Percentiles rank a stretch among this genome's conserved stretches.
Evolutionary conservation across 140 eudicot species (phyloP).

Genomic region (Senecio squalidus): DNA sequence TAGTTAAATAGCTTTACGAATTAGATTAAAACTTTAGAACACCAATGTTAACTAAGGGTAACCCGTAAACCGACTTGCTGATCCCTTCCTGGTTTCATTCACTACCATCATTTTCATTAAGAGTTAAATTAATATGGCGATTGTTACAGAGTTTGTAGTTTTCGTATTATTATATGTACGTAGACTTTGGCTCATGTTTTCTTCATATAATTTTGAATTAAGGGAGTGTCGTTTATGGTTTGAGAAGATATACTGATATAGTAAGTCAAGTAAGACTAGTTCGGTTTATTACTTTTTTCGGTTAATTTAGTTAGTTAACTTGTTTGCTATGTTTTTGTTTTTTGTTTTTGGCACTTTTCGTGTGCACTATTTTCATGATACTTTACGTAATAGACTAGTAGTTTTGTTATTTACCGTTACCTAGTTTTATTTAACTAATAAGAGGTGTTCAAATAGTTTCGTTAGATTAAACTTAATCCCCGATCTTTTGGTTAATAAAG

Average conservation of each 20-base stretch:
- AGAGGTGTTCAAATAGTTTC: no score
- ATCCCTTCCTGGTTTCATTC: not conserved
- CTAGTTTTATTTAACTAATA: not conserved
- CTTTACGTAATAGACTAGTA: not conserved
- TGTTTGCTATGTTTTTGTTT: not conserved
- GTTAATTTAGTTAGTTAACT: not conserved
- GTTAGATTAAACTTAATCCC: no score
- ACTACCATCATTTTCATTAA: not conserved
- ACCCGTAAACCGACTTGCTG: no score
- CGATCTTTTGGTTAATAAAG: not conserved
- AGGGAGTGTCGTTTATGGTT: not conserved
- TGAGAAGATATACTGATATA: not conserved
- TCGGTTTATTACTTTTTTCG: not conserved
- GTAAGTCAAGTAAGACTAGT: conserved; percentile 11
- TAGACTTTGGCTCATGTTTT: conserved; percentile 7
- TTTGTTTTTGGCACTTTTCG: not conserved
- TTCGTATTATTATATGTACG: not conserved
- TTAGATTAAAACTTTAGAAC: no score
- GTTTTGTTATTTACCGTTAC: not conserved
- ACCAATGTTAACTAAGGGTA: no score
- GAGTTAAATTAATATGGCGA: not conserved
- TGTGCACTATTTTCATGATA: not conserved
- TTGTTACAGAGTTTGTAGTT: not conserved
- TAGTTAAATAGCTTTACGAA: no score
- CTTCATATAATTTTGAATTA: not conserved